Evolutionary conservation across 345 rosid genomes (phyloP), one percentile per base, ranked within the genome.

Genomic region (Leavenworthia alabamica): DNA sequence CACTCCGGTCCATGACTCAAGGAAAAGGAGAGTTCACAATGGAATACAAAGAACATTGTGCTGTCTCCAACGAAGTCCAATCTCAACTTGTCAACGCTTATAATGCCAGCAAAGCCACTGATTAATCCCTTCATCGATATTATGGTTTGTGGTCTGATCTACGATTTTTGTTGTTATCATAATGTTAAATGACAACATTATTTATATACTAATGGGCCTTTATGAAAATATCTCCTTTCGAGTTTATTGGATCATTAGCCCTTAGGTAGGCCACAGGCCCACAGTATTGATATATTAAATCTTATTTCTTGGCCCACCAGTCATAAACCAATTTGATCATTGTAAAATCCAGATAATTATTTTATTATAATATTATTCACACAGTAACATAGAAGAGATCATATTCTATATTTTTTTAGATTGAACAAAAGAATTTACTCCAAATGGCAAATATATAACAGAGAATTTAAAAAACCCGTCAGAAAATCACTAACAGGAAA

Each of bases 1-100:
- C 96, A 4, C 96, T 94, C 40, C 89, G 97, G 0, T 94, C 99
- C 7, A 94, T 94, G 99, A 94, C 99, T 62, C 99, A 92, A 85
- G 99, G 99, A 5, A 94, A 94, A 76, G 97, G 97, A 15, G 99
- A 94, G 73, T 90, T 94, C 71, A 83, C 97, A 1, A 94, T 94
- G 99, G 99, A 94, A 72, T 94, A 94, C 84, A 90, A 90, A 74
- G 99, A 94, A 65, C 99, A 94, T 62, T 53, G 39, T 9, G 69
- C 99, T 0, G 99, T 90, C 40, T 83, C 96, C 15, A 86, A 88
- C 36, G 96, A 94, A 26, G 97, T 90, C 60, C 99, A 94, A 52
- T 56, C 63, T 74, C 95, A 86, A 58, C 76, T 94, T 54, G 95
- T 90, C 39, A 88, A 86, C 76, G 39, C 86, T 8, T 80, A 84